A percentile compares a stretch with the other conserved stretches of the same genome.
Conservation (phyloP, 306 rosid species). For the Hylodesmum podocarpum region DNA sequence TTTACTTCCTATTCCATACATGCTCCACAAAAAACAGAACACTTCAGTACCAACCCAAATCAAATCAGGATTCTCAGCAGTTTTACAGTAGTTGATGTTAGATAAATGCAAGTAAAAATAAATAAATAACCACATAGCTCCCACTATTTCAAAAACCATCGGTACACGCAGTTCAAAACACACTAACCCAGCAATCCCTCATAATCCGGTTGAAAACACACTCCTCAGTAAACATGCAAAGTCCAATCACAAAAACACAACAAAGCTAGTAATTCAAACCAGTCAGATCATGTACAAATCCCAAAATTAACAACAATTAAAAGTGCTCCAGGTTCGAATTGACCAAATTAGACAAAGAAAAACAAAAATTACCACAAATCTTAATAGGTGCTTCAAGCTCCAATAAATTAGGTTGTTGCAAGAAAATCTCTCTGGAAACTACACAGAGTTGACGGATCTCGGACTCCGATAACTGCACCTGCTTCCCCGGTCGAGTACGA, state of each 20-base stretch:
- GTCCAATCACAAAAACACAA: not conserved
- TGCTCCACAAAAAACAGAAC: not conserved
- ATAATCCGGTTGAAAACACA: not conserved
- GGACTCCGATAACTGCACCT: conserved; percentile 85
- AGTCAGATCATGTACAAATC: not conserved
- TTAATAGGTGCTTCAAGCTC: conserved; percentile 93
- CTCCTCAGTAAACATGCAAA: not conserved
- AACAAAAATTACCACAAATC: conserved; percentile 69
- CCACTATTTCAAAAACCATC: not conserved
- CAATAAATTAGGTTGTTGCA: conserved; percentile 79
- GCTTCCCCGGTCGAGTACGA: conserved; percentile 84
- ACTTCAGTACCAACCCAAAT: not conserved
- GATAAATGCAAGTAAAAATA: not conserved
- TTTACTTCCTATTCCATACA: not conserved
- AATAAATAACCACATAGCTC: not conserved
- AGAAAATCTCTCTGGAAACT: conserved; percentile 66
- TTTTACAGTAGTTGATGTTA: not conserved
- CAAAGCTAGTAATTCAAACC: not conserved
- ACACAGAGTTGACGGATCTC: conserved; percentile 93
- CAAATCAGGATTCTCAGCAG: not conserved
- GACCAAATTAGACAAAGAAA: not conserved
- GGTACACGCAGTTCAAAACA: not conserved
- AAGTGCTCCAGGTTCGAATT: not conserved
- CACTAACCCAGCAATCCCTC: not conserved
- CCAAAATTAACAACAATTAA: not conserved